These are phyloP conservation scores for Fusarium transvaalense DNA, from an alignment of 2,329 filamentous ascomycete genomes.

Conservation along the genomic window DNA sequence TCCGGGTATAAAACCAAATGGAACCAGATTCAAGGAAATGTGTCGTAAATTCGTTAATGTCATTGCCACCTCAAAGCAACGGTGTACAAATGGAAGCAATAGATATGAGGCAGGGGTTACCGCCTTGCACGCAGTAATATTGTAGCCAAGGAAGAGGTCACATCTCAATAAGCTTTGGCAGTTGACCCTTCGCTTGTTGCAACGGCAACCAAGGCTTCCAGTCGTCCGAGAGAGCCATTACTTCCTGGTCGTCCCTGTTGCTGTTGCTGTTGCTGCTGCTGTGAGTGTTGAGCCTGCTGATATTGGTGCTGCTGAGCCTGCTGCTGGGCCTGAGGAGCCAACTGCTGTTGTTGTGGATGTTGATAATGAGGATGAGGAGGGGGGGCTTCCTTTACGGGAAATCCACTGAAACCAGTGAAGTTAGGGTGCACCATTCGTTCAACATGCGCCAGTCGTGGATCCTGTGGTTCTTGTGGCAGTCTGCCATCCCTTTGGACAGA, in stretches of 20 bases:
- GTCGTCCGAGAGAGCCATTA: constrained; percentile 53
- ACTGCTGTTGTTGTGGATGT: constrained; percentile 15
- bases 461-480: constrained; percentile 45
- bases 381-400: constrained; percentile 56
- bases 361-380: constrained; percentile 48
- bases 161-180: constrained; percentile 55
- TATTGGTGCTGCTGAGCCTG: constrained; percentile 28
- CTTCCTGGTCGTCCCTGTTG: constrained; percentile 50
- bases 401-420: constrained; percentile 64
- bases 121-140: neutral
- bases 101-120: too few relatives aligned
- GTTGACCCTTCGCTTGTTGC: constrained; percentile 60
- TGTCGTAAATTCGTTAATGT: constrained; percentile 45
- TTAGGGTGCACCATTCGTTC: constrained; percentile 71
- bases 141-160: neutral
- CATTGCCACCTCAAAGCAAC: constrained; percentile 35
- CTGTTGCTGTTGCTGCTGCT: constrained; percentile 47
- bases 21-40: constrained; percentile 23
- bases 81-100: neutral
- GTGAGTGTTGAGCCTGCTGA: constrained; percentile 38
- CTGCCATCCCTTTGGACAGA: constrained; percentile 55
- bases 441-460: constrained; percentile 59
- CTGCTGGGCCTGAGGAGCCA: constrained; percentile 26
- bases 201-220: constrained; percentile 60
- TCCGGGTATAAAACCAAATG: constrained; percentile 28